Percentiles rank a stretch among this genome's conserved stretches.
Evolutionary conservation across 805 yeast genomes (phyloP).

Genomic region (Ogataea minuta): DNA sequence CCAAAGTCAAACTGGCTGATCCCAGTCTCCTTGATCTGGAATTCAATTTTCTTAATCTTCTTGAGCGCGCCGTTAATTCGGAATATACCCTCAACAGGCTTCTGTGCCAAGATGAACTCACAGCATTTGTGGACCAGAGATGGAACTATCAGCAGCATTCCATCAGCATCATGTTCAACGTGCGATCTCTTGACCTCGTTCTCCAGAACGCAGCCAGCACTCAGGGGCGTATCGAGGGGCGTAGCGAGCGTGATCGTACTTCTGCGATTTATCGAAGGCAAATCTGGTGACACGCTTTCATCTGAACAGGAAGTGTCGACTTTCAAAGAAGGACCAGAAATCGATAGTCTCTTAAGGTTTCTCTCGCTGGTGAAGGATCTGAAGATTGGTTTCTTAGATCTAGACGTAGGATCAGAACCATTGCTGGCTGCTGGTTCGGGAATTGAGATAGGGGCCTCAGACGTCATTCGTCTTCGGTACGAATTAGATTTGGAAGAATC

Average conservation of each 20-base stretch:
- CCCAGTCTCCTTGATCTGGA: slow-evolving; percentile 23
- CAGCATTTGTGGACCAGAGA: slow-evolving; percentile 34
- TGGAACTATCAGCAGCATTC: slow-evolving; percentile 27
- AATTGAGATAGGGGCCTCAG: slow-evolving; percentile 2
- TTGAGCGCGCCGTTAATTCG: slow-evolving; percentile 37
- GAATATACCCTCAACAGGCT: slow-evolving; percentile 36
- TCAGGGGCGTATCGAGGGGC: slow-evolving; percentile 11
- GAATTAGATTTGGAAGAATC: neutral
- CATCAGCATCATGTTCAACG: slow-evolving; percentile 10
- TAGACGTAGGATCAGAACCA: slow-evolving; percentile 3
- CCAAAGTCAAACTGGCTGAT: slow-evolving; percentile 21
- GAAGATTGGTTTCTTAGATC: slow-evolving; percentile 19
- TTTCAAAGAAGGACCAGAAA: slow-evolving; percentile 16
- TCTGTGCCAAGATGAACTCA: slow-evolving; percentile 23
- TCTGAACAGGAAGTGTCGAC: slow-evolving; percentile 11
- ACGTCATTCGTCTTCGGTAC: slow-evolving; percentile 1
- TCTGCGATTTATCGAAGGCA: slow-evolving; percentile 6
- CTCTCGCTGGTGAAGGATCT: slow-evolving; percentile 19
- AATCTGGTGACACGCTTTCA: neutral
- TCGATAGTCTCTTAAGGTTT: slow-evolving; percentile 12
- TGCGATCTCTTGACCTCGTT: slow-evolving; percentile 25
- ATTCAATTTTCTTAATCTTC: slow-evolving; percentile 33
- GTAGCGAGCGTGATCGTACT: slow-evolving; percentile 9
- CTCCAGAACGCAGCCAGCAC: slow-evolving; percentile 18
- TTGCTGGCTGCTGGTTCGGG: slow-evolving; percentile 6